Evolutionary conservation across 495 filamentous ascomycete genomes (phyloP), one percentile per base, ranked within the genome.

Genomic region (Tuber melanosporum): DNA sequence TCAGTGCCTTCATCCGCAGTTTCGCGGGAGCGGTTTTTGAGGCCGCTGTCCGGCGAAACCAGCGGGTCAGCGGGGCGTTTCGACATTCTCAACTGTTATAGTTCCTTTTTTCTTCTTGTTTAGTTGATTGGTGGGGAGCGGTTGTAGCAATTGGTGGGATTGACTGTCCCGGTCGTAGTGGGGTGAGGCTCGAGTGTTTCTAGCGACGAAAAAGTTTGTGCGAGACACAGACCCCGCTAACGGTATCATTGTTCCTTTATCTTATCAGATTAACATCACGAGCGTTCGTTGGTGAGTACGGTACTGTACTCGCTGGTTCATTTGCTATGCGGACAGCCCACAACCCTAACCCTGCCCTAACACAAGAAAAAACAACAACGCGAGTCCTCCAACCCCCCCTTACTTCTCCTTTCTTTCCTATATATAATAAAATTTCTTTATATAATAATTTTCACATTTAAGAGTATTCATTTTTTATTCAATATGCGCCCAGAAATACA

Each of bases 41-140:
- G 84, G 9, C 84, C 80, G 42, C 78, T 78, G 3, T 73, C 43
- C 20, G 80, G 75, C 70, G 81, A 75, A 69, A 26, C 47, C 20
- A 26, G 57, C 9, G 72, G 73, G 0, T 89, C 87, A 12, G 82
- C 87, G 8, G 86, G 69, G 36, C 87, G 84, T 78, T 88, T 88
- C 1, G 82, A 81, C 83, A 84, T 84, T 74, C 32, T 66, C 12
- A 17, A 32, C 14, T 26, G 49, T 26, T 26, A 14, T 57, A 26
- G 22, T 57, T 66, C 5, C 3, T 26, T 66, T 32, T 66, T 62
- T 32, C 66, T 73, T 62, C 69, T 73, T n/a, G 74, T 39, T 20
- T 19, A 19, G 52, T 45, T 43, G 32, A 71, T 45, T 20, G 14
- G 41, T 36, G 12, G 6, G 39, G 15, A 20, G n/a, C 3, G 43